Conservation (phyloP, 768 basidiomycete species). For the Lyophyllum shimeji region DNA sequence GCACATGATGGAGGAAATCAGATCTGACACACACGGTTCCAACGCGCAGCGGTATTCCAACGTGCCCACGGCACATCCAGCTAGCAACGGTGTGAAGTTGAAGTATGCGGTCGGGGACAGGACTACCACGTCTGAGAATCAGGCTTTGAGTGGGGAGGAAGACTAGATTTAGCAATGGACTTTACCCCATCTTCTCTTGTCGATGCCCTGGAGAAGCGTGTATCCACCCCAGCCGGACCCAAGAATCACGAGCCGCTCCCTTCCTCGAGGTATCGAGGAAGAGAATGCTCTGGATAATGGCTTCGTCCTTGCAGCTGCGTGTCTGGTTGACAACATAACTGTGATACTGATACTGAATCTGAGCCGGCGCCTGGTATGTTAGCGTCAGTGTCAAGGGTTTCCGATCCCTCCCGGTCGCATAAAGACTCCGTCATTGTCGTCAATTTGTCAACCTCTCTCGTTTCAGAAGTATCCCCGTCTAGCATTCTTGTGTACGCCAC, state of each 20-base stretch:
- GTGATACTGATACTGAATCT: background rate
- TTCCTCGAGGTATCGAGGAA: constrained; percentile 16
- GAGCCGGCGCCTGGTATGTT: background rate
- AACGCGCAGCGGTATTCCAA: constrained; percentile 80
- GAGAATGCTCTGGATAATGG: constrained; percentile 1
- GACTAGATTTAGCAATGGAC: constrained; percentile 16
- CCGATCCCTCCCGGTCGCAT: constrained; percentile 9
- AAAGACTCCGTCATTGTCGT: constrained; percentile 1
- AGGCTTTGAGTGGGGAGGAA: background rate
- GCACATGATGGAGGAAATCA: background rate
- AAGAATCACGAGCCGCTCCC: constrained; percentile 59
- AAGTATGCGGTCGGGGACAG: constrained; percentile 69
- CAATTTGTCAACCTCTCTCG: background rate
- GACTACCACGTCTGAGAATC: constrained; percentile 55
- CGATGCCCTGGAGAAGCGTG: constrained; percentile 60
- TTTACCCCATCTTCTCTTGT: constrained; percentile 73
- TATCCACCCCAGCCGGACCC: constrained; percentile 84
- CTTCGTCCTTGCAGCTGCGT: background rate
- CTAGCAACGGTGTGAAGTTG: constrained; percentile 68
- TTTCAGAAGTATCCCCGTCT: background rate
- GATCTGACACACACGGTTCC: constrained; percentile 60
- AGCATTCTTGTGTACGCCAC: background rate
- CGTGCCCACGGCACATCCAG: constrained; percentile 77
- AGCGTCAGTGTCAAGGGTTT: background rate
- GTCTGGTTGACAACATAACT: constrained; percentile 1